Evolutionary conservation across 164 flowering plant genomes (phyloP), one percentile per base, ranked within the genome.

Genomic region (Aristolochia californica): DNA sequence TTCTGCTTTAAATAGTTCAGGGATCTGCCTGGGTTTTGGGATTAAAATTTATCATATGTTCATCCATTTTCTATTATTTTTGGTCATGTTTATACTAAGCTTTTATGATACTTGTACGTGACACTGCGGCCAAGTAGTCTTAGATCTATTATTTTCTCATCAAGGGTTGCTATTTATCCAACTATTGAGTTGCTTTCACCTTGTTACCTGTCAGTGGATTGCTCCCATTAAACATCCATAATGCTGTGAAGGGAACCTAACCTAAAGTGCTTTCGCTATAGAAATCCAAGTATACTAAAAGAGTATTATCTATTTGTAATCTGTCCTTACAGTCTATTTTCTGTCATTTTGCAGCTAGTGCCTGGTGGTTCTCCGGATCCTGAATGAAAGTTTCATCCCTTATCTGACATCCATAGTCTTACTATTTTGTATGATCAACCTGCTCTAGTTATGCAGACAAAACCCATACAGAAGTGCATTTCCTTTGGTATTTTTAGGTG

Each of bases 301-400:
- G 13, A 30, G 2, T 16, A 27, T 16, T 28, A 9, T n/a, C n/a
- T n/a, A n/a, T n/a, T n/a, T n/a, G n/a, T 21, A 28, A 20, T 1
- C 24, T 43, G 16, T 2, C 23, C 28, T 48, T 14, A 60, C 0
- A 45, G 54, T 34, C 5, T 12, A 15, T 13, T 12, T 25, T 34
- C n/a, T 53, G 20, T 5, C 48, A n/a, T 30, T 13, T 28, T 80
- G 79, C 90, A 84, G 95, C 68, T 84, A 65, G 95, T 87, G 11
- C 90, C 95, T 30, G 95, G 95, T 61, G 95, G 95, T 58, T 80
- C 90, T 0, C 95, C 87, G 16, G 87, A 85, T 53, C 54, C 62
- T 12, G 57, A 62, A 30, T 56, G 53, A 54, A 51, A 43, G 17
- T 5, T 34, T 4, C 10, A 34, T 34, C 40, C 40, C n/a, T 12